Conservation (phyloP, 257 asterid genomes). For the Coffea canephora region DNA sequence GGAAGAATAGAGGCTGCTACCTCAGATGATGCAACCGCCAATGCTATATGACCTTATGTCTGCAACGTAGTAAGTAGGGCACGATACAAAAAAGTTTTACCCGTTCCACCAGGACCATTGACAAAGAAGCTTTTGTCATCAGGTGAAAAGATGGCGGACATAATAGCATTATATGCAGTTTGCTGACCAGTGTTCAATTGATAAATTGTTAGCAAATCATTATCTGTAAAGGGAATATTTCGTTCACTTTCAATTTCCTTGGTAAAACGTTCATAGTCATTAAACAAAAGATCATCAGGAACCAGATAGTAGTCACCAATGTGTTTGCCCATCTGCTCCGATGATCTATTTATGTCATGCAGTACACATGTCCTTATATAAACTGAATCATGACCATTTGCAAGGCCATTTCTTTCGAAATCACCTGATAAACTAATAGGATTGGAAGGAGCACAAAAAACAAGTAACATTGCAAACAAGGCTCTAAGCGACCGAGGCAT, state of each 20-base stretch:
- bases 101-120: background rate
- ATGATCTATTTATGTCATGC: background rate
- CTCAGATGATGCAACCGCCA: background rate
- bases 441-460: background rate
- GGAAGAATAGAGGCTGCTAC: constrained; percentile 2
- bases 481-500: too few species aligned
- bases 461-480: background rate
- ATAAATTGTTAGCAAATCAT: background rate
- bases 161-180: background rate
- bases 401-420: rapidly evolving
- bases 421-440: background rate
- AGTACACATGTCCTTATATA: background rate
- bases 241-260: background rate
- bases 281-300: background rate
- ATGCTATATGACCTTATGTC: background rate
- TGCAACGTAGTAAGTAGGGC: background rate
- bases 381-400: rapidly evolving
- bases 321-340: background rate
- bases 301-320: background rate
- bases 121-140: background rate
- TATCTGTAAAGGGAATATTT: background rate
- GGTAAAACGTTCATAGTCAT: background rate
- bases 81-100: background rate
- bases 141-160: too few species aligned
- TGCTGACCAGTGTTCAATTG: background rate